Evolutionary conservation across 805 yeast genomes (phyloP), one percentile per base, ranked within the genome.

Genomic region (Candida golubevii): DNA sequence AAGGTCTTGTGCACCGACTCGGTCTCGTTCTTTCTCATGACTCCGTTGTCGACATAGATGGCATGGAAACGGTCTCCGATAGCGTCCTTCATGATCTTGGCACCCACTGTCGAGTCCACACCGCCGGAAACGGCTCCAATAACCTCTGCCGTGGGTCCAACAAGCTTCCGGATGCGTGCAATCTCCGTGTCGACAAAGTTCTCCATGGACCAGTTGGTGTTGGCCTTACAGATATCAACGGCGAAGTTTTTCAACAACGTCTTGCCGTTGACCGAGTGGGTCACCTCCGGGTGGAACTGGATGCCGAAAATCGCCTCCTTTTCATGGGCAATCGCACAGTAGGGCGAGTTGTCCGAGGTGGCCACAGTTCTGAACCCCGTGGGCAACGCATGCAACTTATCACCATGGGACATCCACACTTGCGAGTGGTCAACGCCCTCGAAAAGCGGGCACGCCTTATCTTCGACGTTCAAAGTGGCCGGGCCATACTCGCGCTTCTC

Each of bases 401-500:
- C 99, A 62, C 96, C 96, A 69, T 93, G 99, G 39, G 98, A 90
- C 99, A 93, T 93, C 99, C 99, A 93, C 50, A 93, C 97, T 66
- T 85, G 90, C 47, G 95, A 88, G 73, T 93, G 85, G 68, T 89
- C 95, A 57, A 93, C 88, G 49, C 84, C 97, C 51, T 82, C 75
- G 71, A 93, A 93, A 51, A 93, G 74, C 15, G 86, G 81, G 66
- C 88, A 80, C 15, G 67, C 45, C 35, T 69, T 52, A 62, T 88
- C 93, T 57, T 78, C 74, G 45, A 88, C 95, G 55, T 81, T 76
- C 65, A 93, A 77, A 47, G 86, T 81, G 49, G 99, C 97, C 39
- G 96, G 97, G 49, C 99, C 99, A 63, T 91, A 93, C 73, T 93
- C 99, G 71, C 98, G 83, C 78, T 91, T 90, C 60, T 88, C 96